Base-by-base conservation (phyloP, 495 filamentous ascomycete species). In the Podospora fimiseda region DNA sequence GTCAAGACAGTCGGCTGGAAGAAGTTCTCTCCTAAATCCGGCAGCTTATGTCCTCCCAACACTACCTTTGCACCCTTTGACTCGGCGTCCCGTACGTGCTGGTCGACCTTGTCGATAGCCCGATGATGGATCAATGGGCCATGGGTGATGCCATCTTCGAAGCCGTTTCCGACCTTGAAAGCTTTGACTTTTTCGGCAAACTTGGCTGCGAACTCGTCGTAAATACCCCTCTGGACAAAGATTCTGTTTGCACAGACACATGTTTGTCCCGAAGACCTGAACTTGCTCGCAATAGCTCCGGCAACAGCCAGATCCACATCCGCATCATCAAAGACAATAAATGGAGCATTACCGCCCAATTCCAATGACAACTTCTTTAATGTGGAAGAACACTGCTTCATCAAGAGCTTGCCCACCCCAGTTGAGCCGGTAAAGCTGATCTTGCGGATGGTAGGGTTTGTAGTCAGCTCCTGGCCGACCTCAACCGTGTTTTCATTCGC, bases 321-420 rank as follows among this genome's bases (percentile, higher is more conserved):
- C 27, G 90, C 87, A 60, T 95, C 90, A 50, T 94, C 87, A 58
- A 95, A 96, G 15, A 95, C 88, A 49, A 96, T 94, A 71, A 96
- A 94, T 1, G 90, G 90, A 0, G 89, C 86, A 65, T 96, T 96
- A 18, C 90, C 90, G 43, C 90, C 90, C 0, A 96, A 79, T 63
- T 95, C 91, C 61, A 95, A 84, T 3, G 82, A 87, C 16, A 93
- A 74, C 63, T 93, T 89, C 75, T 96, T 96, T 50, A 96, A 72
- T 0, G 88, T 94, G 7, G 77, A 76, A 0, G 88, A 77, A 18
- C 82, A 81, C 71, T 94, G 90, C 68, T 85, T 83, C 85, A 91
- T 91, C 20, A 96, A 76, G 2, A 96, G 76, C 59, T 86, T 91
- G 11, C 90, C 90, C n/a, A 96, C 88, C 15, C 74, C 73, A 1